phyloP scores from a whole-genome alignment of 345 rosid species.

The Brassica cretica region DNA sequence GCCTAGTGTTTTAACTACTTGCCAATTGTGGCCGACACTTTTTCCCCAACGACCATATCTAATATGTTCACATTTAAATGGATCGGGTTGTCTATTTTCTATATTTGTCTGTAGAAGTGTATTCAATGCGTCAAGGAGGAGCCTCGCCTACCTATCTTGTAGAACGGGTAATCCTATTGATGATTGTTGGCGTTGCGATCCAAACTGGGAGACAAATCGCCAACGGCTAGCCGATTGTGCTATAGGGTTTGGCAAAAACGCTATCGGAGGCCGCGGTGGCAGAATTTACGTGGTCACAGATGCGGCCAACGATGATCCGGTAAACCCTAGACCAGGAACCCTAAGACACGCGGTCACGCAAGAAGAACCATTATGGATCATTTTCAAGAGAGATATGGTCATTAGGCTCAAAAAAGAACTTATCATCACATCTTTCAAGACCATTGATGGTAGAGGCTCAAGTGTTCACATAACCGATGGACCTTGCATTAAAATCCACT shows the following conservation, averaged over 20 bases:
- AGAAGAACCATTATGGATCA: constrained; percentile 76
- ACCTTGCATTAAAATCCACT: constrained; percentile 74
- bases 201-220: constrained; percentile 71
- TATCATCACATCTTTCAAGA: constrained; percentile 66
- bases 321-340: constrained; percentile 70
- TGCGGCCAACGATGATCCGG: constrained; percentile 53
- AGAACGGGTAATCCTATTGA: constrained; percentile 73
- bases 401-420: constrained; percentile 61
- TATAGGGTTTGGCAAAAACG: constrained; percentile 74
- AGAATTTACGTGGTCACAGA: constrained; percentile 64
- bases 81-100: neutral
- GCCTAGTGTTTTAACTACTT: neutral
- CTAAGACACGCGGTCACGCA: constrained; percentile 70
- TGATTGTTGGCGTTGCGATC: constrained; percentile 81
- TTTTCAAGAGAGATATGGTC: constrained; percentile 76
- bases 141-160: constrained; percentile 58
- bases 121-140: constrained; percentile 71
- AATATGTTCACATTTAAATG: constrained; percentile 48
- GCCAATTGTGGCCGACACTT: neutral
- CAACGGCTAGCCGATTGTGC: constrained; percentile 69
- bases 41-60: neutral
- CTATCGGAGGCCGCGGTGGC: constrained; percentile 66
- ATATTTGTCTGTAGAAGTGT: constrained; percentile 47
- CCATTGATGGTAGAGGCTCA: constrained; percentile 79
- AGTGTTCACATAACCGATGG: constrained; percentile 74